Percentiles rank a stretch among this genome's conserved stretches.
Evolutionary conservation across 2,329 filamentous ascomycete genomes (phyloP).

Genomic region (Ilyonectria mors-panacis): DNA sequence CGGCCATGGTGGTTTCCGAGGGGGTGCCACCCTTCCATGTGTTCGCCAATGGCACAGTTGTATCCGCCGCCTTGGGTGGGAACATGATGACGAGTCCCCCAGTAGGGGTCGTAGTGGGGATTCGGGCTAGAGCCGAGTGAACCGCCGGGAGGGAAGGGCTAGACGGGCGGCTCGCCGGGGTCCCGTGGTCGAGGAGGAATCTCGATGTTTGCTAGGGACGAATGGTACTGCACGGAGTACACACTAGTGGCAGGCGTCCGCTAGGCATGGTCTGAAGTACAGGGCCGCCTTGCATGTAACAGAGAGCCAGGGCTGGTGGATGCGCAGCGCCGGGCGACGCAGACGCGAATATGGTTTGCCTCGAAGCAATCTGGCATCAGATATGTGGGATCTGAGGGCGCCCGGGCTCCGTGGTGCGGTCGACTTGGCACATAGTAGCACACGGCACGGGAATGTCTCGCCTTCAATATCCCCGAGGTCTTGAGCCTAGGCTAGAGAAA

Average conservation of each 20-base stretch:
- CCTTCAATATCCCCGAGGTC: not conserved
- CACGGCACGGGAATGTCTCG: conserved; percentile 2
- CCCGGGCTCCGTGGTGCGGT: conserved; percentile 7
- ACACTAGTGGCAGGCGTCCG: conserved; percentile 21
- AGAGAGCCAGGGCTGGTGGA: conserved; percentile 38
- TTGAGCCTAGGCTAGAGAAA: not conserved
- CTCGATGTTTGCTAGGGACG: conserved; percentile 46
- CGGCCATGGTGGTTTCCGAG: conserved; percentile 44
- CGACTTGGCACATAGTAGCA: conserved; percentile 5
- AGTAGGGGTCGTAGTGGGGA: conserved; percentile 52
- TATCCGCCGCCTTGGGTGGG: conserved; percentile 51
- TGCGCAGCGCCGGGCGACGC: conserved; percentile 28
- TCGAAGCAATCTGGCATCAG: conserved; percentile 31
- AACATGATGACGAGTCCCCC: conserved; percentile 52
- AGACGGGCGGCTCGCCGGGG: conserved; percentile 42
- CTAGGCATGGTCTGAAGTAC: conserved; percentile 13
- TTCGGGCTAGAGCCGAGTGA: conserved; percentile 58
- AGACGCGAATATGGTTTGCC: conserved; percentile 30
- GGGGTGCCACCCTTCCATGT: conserved; percentile 48
- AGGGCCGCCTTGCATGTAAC: conserved; percentile 45
- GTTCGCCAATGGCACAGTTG: conserved; percentile 54
- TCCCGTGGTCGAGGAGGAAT: conserved; percentile 42
- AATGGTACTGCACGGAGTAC: conserved; percentile 22
- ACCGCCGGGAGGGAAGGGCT: conserved; percentile 52
- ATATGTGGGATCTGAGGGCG: conserved; percentile 30